Percentiles rank a stretch among this genome's conserved stretches.
Conservation (phyloP, 2,329 filamentous ascomycete species). For the Blastomyces emzantsi region DNA sequence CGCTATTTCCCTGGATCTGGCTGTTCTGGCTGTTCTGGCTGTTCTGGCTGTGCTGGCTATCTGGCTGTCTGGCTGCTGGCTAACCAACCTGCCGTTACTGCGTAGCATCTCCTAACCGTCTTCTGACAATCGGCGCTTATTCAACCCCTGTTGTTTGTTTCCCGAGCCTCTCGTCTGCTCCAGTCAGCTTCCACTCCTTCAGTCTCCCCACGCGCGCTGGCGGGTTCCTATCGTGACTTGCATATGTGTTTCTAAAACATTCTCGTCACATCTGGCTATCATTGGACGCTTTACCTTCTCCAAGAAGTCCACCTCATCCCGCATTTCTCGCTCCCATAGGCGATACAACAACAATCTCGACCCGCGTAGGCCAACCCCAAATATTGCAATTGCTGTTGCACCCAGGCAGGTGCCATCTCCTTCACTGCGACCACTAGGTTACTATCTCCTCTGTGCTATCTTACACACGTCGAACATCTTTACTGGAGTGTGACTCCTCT, state of each 20-base stretch:
- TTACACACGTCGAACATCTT: neutral
- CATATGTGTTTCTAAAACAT: conserved; percentile 8
- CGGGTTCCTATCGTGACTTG: conserved; percentile 3
- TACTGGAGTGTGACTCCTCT: neutral
- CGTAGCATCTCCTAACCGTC: neutral
- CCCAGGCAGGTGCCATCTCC: neutral
- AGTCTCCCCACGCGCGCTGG: neutral
- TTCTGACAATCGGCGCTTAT: conserved; percentile 6
- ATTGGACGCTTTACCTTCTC: neutral
- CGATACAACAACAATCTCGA: conserved; percentile 2
- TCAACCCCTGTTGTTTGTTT: neutral
- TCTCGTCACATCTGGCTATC: neutral
- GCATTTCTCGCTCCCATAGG: neutral
- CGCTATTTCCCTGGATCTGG: neutral
- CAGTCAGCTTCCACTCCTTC: conserved; percentile 5
- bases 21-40: neutral
- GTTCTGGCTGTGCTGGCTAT: no score
- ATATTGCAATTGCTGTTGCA: neutral
- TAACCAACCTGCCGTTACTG: neutral
- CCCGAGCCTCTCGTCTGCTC: neutral
- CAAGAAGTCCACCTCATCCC: conserved; percentile 1
- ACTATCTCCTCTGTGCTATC: neutral
- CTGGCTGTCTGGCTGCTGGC: neutral
- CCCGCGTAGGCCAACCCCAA: neutral
- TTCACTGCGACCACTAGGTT: neutral